A percentile compares a stretch with the other conserved stretches of the same genome.
These are phyloP conservation scores for Zangia roseola DNA, from an alignment of 768 basidiomycete species.

Conservation along the genomic window DNA sequence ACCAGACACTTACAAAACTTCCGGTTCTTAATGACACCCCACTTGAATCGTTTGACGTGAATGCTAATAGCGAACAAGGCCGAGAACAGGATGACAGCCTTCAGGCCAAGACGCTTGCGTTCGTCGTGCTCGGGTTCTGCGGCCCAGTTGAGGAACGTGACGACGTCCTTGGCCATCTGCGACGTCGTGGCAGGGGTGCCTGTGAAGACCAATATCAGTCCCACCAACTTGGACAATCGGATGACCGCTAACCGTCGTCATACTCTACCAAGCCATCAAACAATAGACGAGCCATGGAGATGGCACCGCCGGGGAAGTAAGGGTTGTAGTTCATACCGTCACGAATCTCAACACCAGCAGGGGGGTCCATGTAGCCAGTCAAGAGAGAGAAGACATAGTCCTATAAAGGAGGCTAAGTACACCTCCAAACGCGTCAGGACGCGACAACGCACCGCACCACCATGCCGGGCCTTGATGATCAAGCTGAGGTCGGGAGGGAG, in stretches of 20 bases:
- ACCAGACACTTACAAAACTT: constrained; percentile 68
- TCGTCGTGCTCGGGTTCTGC: constrained; percentile 98
- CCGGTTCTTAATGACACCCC: constrained; percentile 88
- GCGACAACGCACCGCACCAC: constrained; percentile 73
- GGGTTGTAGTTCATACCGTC: constrained; percentile 99
- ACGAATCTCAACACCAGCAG: constrained; percentile 90
- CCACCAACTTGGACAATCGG: not conserved
- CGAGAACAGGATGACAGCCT: constrained; percentile 93
- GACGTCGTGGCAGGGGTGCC: constrained; percentile 95
- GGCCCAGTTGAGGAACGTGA: constrained; percentile 94
- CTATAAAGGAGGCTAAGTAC: constrained; percentile 38
- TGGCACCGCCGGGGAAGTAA: constrained; percentile 98
- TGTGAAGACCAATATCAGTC: constrained; percentile 29
- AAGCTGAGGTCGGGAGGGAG: constrained; percentile 96
- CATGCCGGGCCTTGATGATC: constrained; percentile 97
- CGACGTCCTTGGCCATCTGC: constrained; percentile 99
- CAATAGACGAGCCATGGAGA: constrained; percentile 95
- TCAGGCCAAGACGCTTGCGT: constrained; percentile 94
- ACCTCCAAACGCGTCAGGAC: not conserved
- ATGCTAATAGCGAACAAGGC: constrained; percentile 75
- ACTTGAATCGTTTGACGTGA: constrained; percentile 96
- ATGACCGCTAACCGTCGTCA: constrained; percentile 69
- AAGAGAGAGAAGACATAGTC: constrained; percentile 97
- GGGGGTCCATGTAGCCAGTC: constrained; percentile 96
- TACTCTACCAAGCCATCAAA: constrained; percentile 97